Evolutionary conservation across 495 filamentous ascomycete genomes (phyloP).

Genomic region (Penicillium bovifimosum): DNA sequence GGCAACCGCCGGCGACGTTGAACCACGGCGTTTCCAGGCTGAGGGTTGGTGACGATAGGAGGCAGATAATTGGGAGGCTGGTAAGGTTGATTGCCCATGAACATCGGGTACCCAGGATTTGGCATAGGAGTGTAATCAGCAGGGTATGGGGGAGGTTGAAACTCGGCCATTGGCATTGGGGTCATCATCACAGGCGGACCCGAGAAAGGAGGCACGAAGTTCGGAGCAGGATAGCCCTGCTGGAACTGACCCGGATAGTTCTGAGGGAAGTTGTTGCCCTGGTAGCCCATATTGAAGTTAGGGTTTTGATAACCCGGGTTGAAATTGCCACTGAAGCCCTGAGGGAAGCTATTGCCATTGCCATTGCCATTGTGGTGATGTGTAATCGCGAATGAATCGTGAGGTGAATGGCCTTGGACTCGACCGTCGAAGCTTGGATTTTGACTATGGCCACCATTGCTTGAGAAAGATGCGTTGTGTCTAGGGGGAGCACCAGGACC

Average conservation of each 20-base stretch:
- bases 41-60: neutral
- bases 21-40: neutral
- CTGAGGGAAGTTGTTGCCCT: neutral
- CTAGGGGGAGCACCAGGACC: neutral
- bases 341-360: neutral
- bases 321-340: neutral
- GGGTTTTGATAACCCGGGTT: constrained; percentile 1
- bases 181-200: neutral
- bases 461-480: neutral
- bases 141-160: neutral
- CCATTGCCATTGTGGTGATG: neutral
- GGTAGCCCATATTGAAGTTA: neutral
- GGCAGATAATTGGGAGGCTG: neutral
- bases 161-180: neutral
- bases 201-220: neutral
- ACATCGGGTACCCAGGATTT: neutral
- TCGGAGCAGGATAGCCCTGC: neutral
- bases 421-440: neutral
- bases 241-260: neutral
- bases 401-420: neutral
- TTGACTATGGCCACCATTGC: neutral
- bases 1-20: neutral
- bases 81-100: neutral
- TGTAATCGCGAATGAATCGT: neutral
- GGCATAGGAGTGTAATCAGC: neutral